Conservation (phyloP, 164 flowering plant species). For the Euptelea pleiosperma region DNA sequence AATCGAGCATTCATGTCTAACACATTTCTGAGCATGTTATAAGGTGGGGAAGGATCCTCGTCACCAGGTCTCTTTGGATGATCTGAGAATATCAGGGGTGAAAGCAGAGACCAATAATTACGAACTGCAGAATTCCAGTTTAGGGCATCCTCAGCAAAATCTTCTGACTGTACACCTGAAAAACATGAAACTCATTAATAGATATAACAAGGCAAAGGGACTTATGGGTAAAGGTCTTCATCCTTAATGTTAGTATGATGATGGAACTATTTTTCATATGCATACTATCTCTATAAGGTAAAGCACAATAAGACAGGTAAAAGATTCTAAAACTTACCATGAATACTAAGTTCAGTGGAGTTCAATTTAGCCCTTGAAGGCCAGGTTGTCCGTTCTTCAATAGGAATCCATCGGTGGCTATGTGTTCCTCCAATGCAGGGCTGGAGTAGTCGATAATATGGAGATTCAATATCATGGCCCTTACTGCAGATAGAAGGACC, state of each 20-base stretch:
- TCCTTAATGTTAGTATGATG: too few relatives aligned
- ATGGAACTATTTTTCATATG: too few relatives aligned
- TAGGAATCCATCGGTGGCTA: slow-evolving; percentile 83
- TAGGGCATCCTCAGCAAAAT: slow-evolving; percentile 54
- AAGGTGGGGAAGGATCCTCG: slow-evolving; percentile 98
- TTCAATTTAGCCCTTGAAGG: slow-evolving; percentile 69
- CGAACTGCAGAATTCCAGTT: slow-evolving; percentile 57
- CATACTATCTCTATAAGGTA: too few relatives aligned
- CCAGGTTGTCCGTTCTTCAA: slow-evolving; percentile 65
- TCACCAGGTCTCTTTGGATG: slow-evolving; percentile 99
- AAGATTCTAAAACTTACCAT: slow-evolving; percentile 43
- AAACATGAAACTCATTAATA: background rate
- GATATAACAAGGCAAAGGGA: background rate
- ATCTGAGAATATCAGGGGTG: slow-evolving; percentile 94
- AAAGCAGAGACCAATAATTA: slow-evolving; percentile 93
- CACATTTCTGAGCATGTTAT: slow-evolving; percentile 93
- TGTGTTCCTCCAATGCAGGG: slow-evolving; percentile 84
- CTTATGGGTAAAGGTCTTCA: too few relatives aligned
- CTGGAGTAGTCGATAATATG: slow-evolving; percentile 77
- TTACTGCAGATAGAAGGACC: slow-evolving; percentile 67
- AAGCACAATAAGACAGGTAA: background rate
- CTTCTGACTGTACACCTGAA: slow-evolving; percentile 67
- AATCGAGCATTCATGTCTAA: slow-evolving; percentile 93
- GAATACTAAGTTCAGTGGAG: slow-evolving; percentile 54
- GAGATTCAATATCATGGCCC: slow-evolving; percentile 78